Base-by-base conservation (phyloP, 495 filamentous ascomycete genomes). In the Tricharina praecox region DNA sequence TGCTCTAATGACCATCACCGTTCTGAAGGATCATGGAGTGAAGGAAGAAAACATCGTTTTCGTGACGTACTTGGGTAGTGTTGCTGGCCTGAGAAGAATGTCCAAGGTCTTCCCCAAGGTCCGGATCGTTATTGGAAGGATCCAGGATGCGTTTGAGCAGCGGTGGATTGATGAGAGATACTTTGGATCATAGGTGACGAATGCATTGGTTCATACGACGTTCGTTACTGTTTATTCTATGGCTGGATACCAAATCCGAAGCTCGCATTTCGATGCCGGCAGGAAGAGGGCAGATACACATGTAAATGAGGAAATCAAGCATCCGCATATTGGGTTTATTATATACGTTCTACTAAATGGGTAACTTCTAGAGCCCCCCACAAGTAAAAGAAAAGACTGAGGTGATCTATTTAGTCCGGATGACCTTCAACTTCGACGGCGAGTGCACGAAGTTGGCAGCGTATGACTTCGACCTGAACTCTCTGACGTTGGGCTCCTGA, bases 11-110 rank as follows among this genome's bases (percentile, higher is more conserved):
- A 87, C 90, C 3, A 88, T 96, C 23, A 79, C 84, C 52, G 85
- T 97, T 28, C 65, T 97, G 48, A 75, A 92, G 35, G 90, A 97
- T 64, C 85, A 96, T 59, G 90, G 90, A 1, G 86, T 96, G n/a
- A 65, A 73, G 16, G 78, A 87, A 59, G 75, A 84, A 15, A 76
- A 71, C 47, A 90, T 97, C 49, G 80, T 92, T 23, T 84, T 92
- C 63, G 85, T 90, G 35, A 86, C 85, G 4, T 88, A 83, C 58
- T 75, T 81, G 48, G 85, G 83, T 0, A 84, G 84, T n/a, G 75
- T 74, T 51, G 73, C 75, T 49, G 90, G 87, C 0, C 58, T 95
- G 35, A 82, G 86, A 49, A 69, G 90, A 43, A 64, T 97, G 50
- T 76, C 79, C 32, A 83, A 78, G 30, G 90, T 92, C 9, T 97